Base-by-base conservation (phyloP, 768 basidiomycete genomes). In the Rhodotorula paludigena region DNA sequence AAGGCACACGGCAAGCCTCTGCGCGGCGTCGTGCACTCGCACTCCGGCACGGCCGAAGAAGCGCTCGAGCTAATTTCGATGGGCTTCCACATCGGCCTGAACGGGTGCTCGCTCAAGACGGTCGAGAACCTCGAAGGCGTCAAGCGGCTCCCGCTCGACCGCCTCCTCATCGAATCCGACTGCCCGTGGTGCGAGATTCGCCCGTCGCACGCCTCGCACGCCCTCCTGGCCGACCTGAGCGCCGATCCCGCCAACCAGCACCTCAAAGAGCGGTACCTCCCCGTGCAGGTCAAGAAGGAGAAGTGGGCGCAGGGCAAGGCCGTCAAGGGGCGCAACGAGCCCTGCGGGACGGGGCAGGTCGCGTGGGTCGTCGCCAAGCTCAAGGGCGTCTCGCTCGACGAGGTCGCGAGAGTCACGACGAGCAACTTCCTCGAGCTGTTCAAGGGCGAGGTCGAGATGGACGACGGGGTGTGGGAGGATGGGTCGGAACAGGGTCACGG, bases 1-100 rank as follows among this genome's bases (percentile, higher is more conserved):
- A 86, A 63, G 85, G 86, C 70, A 86, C 87, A 2, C 88, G 87
- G 74, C 81, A 82, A 23, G 78, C 81, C 45, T 77, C 84, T 71
- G 83, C 86, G 88, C 7, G 89, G 89, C 2, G 89, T 91, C 30
- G 88, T 90, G 6, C 90, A 90, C 75, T 88, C 87, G 68, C 89
- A 89, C 78, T 89, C 89, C 0, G 90, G 90, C 8, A 82, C 82
- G 0, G 74, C 74, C 7, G 82, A 81, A 44, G 89, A 92, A 75
- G 84, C 83, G 21, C 73, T 76, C 14, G 89, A 90, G 74, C 78
- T 89, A 53, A 82, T 87, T 71, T 78, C 81, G 41, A 86, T 89
- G 84, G 89, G 89, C 2, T 85, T 90, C 76, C 83, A 85, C 75
- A 81, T 89, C 53, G 82, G 87, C 82, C 81, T 72, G 39, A 60